phyloP scores from a whole-genome alignment of 108 stramenopile species.

The Skeletonema grethae region DNA sequence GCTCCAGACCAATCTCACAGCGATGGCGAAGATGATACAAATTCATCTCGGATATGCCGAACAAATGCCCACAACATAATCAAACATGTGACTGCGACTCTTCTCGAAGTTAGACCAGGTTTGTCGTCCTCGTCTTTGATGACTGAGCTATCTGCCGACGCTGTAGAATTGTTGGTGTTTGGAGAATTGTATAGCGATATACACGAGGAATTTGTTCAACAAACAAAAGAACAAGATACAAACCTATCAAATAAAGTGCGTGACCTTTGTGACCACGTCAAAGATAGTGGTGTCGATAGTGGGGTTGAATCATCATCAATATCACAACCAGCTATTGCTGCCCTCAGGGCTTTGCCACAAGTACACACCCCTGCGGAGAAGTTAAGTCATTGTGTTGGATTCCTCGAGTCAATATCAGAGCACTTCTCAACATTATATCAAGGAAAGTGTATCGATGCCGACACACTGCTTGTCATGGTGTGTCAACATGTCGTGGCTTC shows the following conservation, averaged over 20 bases:
- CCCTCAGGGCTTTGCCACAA: conserved; percentile 58
- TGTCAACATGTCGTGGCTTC: conserved; percentile 82
- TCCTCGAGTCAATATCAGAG: conserved; percentile 73
- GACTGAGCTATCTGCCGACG: conserved; percentile 74
- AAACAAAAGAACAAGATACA: conserved; percentile 39
- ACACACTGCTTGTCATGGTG: conserved; percentile 77
- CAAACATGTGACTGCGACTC: conserved; percentile 84
- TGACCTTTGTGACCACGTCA: conserved; percentile 26
- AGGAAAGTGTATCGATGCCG: conserved; percentile 66
- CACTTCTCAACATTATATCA: conserved; percentile 50
- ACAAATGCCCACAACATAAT: conserved; percentile 85
- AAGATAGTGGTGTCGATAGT: conserved; percentile 1
- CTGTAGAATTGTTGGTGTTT: conserved; percentile 82
- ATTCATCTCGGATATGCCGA: conserved; percentile 35
- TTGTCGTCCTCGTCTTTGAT: conserved; percentile 65
- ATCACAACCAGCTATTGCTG: conserved; percentile 58
- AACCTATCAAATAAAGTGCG: conserved; percentile 52
- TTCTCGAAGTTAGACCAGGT: conserved; percentile 76
- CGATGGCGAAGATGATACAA: not conserved
- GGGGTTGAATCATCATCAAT: conserved; percentile 15
- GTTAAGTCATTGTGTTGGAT: conserved; percentile 64
- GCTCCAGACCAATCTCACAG: not conserved
- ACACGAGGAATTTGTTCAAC: conserved; percentile 36
- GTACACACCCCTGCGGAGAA: conserved; percentile 77
- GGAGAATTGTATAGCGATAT: conserved; percentile 73